These are phyloP conservation scores for Tympanopsis confertula DNA, from an alignment of 2,329 filamentous ascomycete genomes.

Conservation along the genomic window DNA sequence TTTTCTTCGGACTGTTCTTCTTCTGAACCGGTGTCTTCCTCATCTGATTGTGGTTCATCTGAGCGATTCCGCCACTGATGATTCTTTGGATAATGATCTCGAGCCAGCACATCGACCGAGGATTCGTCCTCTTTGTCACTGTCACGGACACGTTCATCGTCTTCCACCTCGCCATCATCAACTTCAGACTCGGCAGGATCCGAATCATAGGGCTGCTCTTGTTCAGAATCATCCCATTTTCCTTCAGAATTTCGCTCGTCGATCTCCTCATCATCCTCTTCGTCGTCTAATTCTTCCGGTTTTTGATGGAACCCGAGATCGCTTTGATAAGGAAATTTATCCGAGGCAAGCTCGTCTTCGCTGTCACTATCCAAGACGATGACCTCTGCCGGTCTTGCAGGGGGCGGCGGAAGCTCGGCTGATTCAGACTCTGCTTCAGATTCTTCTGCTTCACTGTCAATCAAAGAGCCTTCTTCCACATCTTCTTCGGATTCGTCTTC, in stretches of 20 bases:
- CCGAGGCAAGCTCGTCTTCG: conserved; percentile 9
- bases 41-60: too few relatives aligned
- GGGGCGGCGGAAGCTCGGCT: neutral
- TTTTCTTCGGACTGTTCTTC: too few relatives aligned
- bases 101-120: too few relatives aligned
- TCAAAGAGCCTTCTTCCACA: neutral
- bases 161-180: neutral
- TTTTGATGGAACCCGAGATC: neutral
- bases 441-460: conserved; percentile 6
- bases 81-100: too few relatives aligned
- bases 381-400: conserved; percentile 14
- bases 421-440: conserved; percentile 6
- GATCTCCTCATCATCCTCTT: neutral
- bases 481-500: neutral
- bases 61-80: too few relatives aligned
- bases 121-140: too few relatives aligned
- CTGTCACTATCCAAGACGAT: conserved; percentile 27
- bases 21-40: too few relatives aligned
- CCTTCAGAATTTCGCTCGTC: neutral
- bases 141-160: too few relatives aligned
- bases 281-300: neutral
- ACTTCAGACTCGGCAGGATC: neutral
- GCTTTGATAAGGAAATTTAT: conserved; percentile 5
- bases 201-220: conserved; percentile 3
- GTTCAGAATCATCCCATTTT: conserved; percentile 1